A percentile compares a stretch with the other conserved stretches of the same genome.
phyloP scores from a whole-genome alignment of 495 filamentous ascomycete species.

The Parmelia sp. region DNA sequence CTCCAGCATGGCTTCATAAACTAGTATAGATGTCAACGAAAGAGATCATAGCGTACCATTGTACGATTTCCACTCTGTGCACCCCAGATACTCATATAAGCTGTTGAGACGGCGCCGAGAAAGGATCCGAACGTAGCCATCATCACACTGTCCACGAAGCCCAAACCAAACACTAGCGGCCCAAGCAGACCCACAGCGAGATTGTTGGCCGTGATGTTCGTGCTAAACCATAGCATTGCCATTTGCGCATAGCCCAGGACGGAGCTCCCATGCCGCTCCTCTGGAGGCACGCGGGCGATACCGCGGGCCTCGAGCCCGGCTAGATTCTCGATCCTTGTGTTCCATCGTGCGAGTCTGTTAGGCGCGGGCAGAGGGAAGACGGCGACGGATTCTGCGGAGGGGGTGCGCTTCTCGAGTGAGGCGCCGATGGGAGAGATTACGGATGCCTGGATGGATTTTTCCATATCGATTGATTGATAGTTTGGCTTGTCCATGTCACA shows the following conservation, averaged over 20 bases:
- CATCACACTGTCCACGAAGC: constrained; percentile 60
- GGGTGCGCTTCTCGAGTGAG: constrained; percentile 16
- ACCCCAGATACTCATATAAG: constrained; percentile 70
- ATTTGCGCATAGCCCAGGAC: constrained; percentile 49
- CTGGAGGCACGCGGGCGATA: constrained; percentile 56
- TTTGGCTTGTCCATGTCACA: neutral
- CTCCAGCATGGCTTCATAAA: neutral
- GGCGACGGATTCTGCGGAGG: neutral
- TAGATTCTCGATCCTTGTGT: constrained; percentile 34
- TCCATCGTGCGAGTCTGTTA: constrained; percentile 25
- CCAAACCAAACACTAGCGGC: constrained; percentile 54
- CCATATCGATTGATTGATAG: neutral
- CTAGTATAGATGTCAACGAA: neutral
- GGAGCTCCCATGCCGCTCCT: constrained; percentile 42
- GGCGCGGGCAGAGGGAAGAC: constrained; percentile 16
- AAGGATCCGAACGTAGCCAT: constrained; percentile 57
- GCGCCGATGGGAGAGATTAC: neutral
- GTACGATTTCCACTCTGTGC: constrained; percentile 56
- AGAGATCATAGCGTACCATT: constrained; percentile 43
- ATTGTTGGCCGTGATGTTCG: constrained; percentile 68
- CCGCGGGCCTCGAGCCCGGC: constrained; percentile 59
- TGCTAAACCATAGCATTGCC: constrained; percentile 64
- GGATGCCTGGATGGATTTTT: neutral
- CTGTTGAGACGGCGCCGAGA: constrained; percentile 53
- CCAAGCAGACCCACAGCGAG: constrained; percentile 64